A percentile compares a stretch with the other conserved stretches of the same genome.
Conservation (phyloP, 2,329 filamentous ascomycete species). For the Venturia carpophila region DNA sequence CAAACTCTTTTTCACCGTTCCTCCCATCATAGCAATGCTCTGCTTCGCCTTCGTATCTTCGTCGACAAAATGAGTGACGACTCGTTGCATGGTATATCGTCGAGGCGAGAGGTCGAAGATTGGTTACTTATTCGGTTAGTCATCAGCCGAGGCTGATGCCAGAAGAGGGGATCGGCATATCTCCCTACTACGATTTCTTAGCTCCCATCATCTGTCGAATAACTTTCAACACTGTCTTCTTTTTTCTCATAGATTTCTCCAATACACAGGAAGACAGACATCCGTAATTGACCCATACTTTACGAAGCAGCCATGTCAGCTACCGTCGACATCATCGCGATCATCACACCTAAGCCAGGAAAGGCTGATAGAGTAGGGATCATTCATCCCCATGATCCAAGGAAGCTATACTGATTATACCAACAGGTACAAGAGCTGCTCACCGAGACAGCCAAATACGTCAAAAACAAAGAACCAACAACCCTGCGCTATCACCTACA, state of each 20-base stretch:
- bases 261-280: too few species aligned
- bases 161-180: too few species aligned
- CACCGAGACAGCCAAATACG: slow-evolving; percentile 4
- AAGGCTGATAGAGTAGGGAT: slow-evolving; percentile 16
- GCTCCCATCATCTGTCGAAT: too few species aligned
- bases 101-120: background rate
- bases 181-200: too few species aligned
- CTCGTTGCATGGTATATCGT: background rate
- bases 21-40: too few species aligned
- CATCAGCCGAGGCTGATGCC: background rate
- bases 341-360: slow-evolving; percentile 17
- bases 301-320: slow-evolving; percentile 1
- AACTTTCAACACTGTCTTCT: too few species aligned
- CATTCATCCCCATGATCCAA: background rate
- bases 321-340: slow-evolving; percentile 15
- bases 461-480: slow-evolving; percentile 17
- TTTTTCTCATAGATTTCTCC: too few species aligned
- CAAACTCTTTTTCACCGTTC: too few species aligned
- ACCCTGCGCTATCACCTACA: slow-evolving; percentile 18
- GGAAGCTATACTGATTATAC: background rate
- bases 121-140: background rate
- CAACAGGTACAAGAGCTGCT: slow-evolving; percentile 16
- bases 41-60: too few species aligned
- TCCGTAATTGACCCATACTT: background rate
- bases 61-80: too few species aligned